Base-by-base conservation (phyloP, 2,329 filamentous ascomycete genomes). In the Fusarium metavorans region DNA sequence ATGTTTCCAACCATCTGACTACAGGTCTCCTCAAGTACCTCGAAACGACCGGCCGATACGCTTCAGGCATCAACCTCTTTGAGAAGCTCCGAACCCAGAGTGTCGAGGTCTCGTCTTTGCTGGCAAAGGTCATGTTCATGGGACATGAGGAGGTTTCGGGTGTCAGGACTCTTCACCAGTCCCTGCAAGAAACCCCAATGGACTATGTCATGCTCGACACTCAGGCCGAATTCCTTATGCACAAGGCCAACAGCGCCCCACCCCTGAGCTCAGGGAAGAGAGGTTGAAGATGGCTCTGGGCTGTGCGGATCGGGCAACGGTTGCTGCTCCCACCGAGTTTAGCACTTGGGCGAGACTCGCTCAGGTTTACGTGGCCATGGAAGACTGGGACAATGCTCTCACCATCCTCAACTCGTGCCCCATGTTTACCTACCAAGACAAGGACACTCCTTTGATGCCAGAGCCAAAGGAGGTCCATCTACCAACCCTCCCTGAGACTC, bases 381-480 rank as follows among this genome's bases (percentile, higher is more conserved):
- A 99, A 82, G 94, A 97, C 81, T 99, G 97, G 95, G 97, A 98
- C 80, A 91, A 98, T 76, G 97, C 97, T 1, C 89, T 99, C 27
- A 92, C 97, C 6, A 98, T 97, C 5, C 88, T 99, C 62, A 99
- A 99, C 85, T 99, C 97, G 20, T 99, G 97, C 83, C 97, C 97
- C 10, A 99, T 99, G 97, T 99, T 99, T 83, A 99, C 97, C 8
- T 98, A 99, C 83, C 97, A 98, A 83, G 97, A 99, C 84, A 98
- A 98, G 83, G 97, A 99, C 82, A 93, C 95, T 7, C 97, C 97
- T 5, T 86, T 97, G 69, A 96, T 98, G 93, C 97, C 97, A 1
- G 95, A 98, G 80, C 95, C 97, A 0, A 93, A 93, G 78, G 94
- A 95, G 66, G 93, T 98, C 48, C 91, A 94, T 76, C 89, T 99